Evolutionary conservation across 148 eudicot genomes (phyloP).

Genomic region (Camellia japonica): DNA sequence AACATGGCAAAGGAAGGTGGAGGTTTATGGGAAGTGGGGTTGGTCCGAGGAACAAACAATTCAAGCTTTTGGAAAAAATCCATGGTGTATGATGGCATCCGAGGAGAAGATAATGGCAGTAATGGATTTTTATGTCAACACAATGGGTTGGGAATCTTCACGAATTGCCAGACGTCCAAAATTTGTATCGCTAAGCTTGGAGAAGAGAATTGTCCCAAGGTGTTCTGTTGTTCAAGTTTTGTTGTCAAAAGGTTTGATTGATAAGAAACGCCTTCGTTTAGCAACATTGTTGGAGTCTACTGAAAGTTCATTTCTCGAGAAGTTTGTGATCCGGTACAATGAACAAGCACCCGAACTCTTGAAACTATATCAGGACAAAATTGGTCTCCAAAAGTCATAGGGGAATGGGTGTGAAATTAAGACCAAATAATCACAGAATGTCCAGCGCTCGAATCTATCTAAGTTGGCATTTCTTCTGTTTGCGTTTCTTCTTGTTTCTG

Average conservation of each 20-base stretch:
- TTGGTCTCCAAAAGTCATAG: background rate
- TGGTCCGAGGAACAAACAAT: slow-evolving; percentile 23
- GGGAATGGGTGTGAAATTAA: too few species aligned
- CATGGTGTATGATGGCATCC: slow-evolving; percentile 15
- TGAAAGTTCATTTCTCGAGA: background rate
- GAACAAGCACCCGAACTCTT: slow-evolving; percentile 12
- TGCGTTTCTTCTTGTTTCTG: too few species aligned
- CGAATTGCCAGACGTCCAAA: background rate
- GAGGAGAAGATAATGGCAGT: slow-evolving; percentile 15
- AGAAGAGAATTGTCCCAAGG: slow-evolving; percentile 28
- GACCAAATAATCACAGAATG: too few species aligned
- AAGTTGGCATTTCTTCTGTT: too few species aligned
- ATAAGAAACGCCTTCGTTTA: background rate
- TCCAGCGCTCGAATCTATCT: background rate
- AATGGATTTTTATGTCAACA: slow-evolving; percentile 25
- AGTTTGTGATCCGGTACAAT: background rate
- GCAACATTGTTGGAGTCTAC: background rate
- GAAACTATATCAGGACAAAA: background rate
- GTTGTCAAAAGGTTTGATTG: slow-evolving; percentile 16
- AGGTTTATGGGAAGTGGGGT: slow-evolving; percentile 27
- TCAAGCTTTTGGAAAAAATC: slow-evolving; percentile 15
- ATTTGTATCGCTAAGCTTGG: slow-evolving; percentile 9
- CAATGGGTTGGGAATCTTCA: slow-evolving; percentile 11
- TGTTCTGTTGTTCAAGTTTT: slow-evolving; percentile 18
- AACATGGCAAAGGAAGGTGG: slow-evolving; percentile 12